Evolutionary conservation across 192 early-diverging fungal species (phyloP), one percentile per base, ranked within the genome.

Genomic region (Gonapodya sp.): DNA sequence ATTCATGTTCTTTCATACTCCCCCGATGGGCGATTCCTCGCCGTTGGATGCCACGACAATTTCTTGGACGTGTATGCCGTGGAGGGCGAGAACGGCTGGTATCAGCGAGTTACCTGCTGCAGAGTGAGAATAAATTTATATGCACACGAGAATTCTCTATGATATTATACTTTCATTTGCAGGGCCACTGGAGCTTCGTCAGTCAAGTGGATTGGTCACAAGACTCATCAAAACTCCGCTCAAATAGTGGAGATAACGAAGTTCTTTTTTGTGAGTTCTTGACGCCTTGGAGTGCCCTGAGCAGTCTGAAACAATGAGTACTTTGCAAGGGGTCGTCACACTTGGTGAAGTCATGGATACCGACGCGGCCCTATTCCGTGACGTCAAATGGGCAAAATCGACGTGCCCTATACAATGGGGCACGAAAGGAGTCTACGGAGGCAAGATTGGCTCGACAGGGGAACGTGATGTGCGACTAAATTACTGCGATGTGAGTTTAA

Each of bases 21-120:
- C 1, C 79, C 79, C 18, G 74, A 80, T n/a, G 79, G 79, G 18
- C 36, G 74, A 33, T 80, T 73, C n/a, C 32, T 80, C 0, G 79
- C 79, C n/a, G 79, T 80, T 34, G 79, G 37, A 24, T 73, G 79
- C 36, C 79, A 80, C n/a, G 79, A 80, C 36, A 80, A 80, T 36
- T 80, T 73, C 74, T 73, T 80, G 31, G 79, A 80, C 74, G 74
- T 80, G 14, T 80, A 80, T 36, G 79, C 36, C 0, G 79, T 80
- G 31, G 79, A 80, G 74, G 74, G 79, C 36, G 79, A 80, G 36
- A 32, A 73, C 31, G 79, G 79, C 1, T 80, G 74, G 31, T 80
- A 80, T 80, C 79, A 80, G 1, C 36, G 79, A 80, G 36, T 80
- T 18, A 80, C 36, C 34, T 73, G 79, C 74, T 80, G 79, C 36